Evolutionary conservation across 495 filamentous ascomycete species (phyloP).

Genomic region (Xylaria acuta): DNA sequence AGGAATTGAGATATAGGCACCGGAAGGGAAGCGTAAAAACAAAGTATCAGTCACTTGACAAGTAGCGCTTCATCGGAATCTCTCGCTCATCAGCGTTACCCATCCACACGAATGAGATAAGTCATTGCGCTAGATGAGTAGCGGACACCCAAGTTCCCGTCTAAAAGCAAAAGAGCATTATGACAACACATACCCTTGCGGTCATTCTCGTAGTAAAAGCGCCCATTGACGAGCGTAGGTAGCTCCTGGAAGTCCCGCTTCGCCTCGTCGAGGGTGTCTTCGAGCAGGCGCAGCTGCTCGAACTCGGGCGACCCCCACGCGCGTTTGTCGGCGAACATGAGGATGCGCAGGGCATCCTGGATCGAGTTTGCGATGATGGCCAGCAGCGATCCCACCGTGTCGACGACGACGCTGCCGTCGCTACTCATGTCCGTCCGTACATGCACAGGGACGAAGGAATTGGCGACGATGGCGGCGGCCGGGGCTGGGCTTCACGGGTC

Average conservation of each 20-base stretch:
- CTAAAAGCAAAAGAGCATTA: background rate
- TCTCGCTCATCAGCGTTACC: background rate
- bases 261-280: conserved; percentile 56
- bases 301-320: conserved; percentile 57
- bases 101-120: background rate
- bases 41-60: background rate
- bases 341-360: conserved; percentile 50
- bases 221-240: conserved; percentile 51
- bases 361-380: conserved; percentile 54
- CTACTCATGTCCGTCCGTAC: conserved; percentile 41
- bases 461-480: conserved; percentile 10
- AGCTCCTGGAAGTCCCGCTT: conserved; percentile 60
- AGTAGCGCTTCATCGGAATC: background rate
- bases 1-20: background rate
- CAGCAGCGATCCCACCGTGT: conserved; percentile 55
- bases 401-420: conserved; percentile 35
- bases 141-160: background rate
- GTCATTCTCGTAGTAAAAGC: conserved; percentile 57
- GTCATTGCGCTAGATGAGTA: background rate
- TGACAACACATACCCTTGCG: conserved; percentile 45
- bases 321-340: conserved; percentile 59
- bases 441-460: conserved; percentile 17
- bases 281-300: conserved; percentile 54
- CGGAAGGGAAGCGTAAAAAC: background rate
- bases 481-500: conserved; percentile 3